Conservation (phyloP, 2,329 filamentous ascomycete species). For the Chaetomium globosum region DNA sequence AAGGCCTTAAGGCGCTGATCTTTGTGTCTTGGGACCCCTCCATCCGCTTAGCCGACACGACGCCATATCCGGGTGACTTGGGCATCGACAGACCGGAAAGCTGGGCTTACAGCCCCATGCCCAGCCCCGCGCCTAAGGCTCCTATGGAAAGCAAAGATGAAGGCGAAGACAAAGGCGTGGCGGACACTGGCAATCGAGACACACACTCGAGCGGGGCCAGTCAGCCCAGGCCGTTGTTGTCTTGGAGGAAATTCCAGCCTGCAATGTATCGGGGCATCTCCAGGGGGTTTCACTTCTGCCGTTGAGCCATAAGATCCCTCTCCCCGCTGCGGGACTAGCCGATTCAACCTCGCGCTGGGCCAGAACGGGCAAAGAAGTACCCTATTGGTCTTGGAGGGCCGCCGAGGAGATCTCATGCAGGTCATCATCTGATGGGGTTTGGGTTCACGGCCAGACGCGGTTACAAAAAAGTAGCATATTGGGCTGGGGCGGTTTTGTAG, state of each 20-base stretch:
- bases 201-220: neutral
- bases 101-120: neutral
- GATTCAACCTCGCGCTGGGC: neutral
- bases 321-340: neutral
- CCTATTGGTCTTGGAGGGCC: neutral
- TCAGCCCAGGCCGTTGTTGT: neutral
- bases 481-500: neutral
- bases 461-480: slow-evolving; percentile 6
- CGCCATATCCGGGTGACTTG: slow-evolving; percentile 34
- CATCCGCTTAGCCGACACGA: slow-evolving; percentile 40
- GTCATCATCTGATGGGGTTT: neutral
- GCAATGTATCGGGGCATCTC: slow-evolving; percentile 30
- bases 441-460: slow-evolving; percentile 15
- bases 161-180: slow-evolving; percentile 18
- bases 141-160: neutral
- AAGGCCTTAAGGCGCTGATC: slow-evolving; percentile 43
- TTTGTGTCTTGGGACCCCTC: slow-evolving; percentile 50
- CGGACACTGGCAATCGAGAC: neutral
- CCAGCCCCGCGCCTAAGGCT: neutral
- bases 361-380: neutral
- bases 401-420: neutral
- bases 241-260: slow-evolving; percentile 25
- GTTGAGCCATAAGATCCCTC: neutral
- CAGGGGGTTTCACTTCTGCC: slow-evolving; percentile 32
- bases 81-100: slow-evolving; percentile 2